phyloP scores from a whole-genome alignment of 179 eudicot species.

The Beta macrorhiza region DNA sequence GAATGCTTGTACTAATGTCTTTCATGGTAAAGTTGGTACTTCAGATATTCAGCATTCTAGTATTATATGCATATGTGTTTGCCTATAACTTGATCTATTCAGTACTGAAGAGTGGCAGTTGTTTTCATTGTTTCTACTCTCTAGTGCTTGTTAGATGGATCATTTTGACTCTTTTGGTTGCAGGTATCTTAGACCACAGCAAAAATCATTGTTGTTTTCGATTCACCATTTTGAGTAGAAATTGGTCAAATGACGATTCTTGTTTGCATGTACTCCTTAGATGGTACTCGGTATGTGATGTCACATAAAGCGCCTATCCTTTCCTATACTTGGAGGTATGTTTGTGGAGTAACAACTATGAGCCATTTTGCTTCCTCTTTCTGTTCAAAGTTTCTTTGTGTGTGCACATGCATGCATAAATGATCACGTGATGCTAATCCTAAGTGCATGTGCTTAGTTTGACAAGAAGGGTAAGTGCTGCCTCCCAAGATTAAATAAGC shows the following conservation, averaged over 20 bases:
- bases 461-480: background rate
- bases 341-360: background rate
- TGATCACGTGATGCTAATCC: constrained; percentile 3
- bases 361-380: background rate
- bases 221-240: background rate
- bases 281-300: background rate
- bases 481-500: background rate
- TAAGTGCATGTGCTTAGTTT: background rate
- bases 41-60: too few relatives aligned
- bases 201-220: background rate
- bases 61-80: background rate
- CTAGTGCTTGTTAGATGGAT: background rate
- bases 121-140: background rate
- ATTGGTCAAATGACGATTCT: background rate
- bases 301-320: background rate
- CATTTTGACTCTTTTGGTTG: background rate
- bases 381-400: too few relatives aligned
- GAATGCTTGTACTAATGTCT: too few relatives aligned
- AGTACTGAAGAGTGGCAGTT: background rate
- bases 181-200: background rate
- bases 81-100: background rate
- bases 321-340: background rate
- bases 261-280: background rate
- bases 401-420: background rate
- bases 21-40: too few relatives aligned